Percentiles rank a stretch among this genome's conserved stretches.
Conservation (phyloP, 768 basidiomycete genomes). For the Paxillus ammoniavirescens region DNA sequence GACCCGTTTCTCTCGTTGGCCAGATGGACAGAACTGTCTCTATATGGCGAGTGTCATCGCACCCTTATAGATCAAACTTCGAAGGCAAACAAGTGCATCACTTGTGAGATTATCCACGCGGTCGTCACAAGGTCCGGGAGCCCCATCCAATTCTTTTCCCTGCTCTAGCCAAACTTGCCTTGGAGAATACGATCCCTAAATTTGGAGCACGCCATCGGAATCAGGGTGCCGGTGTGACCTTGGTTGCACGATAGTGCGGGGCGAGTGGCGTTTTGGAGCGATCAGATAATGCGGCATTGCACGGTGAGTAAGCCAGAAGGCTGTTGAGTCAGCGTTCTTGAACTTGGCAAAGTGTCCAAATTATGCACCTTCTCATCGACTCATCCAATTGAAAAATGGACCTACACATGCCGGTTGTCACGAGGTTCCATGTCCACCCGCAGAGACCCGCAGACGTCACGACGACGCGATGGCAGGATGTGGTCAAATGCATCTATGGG, state of each 20-base stretch:
- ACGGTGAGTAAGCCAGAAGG: neutral
- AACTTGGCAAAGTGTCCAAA: neutral
- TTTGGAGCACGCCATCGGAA: neutral
- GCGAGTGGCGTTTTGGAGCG: conserved; percentile 24
- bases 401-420: no score
- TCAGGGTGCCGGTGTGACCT: neutral
- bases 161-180: conserved; percentile 3
- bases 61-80: neutral
- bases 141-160: neutral
- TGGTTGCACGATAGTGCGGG: conserved; percentile 8
- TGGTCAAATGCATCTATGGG: neutral
- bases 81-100: neutral
- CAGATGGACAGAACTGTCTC: conserved; percentile 14
- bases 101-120: conserved; percentile 4
- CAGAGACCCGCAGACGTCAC: neutral
- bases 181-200: neutral
- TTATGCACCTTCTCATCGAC: neutral
- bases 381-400: no score
- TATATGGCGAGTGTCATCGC: conserved; percentile 10
- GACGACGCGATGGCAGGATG: neutral
- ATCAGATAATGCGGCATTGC: conserved; percentile 2
- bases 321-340: neutral
- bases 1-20: conserved; percentile 5
- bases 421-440: neutral
- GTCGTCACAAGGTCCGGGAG: neutral